Conservation (phyloP, 2,329 filamentous ascomycete genomes). For the Clarireedia monteithiana region DNA sequence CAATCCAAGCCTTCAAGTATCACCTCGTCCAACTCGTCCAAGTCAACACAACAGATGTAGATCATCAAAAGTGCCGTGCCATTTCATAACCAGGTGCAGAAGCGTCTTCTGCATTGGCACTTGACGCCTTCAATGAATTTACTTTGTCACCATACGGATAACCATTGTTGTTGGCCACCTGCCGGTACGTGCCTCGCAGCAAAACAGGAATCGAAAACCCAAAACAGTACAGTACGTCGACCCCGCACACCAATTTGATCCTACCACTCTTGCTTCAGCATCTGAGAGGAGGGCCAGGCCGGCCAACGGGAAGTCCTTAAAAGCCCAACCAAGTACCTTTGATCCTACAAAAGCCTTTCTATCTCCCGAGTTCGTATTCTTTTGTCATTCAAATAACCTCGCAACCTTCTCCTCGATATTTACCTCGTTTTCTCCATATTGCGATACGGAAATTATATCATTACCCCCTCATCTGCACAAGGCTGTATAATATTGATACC, state of each 20-base stretch:
- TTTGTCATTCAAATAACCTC: background rate
- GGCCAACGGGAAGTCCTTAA: constrained; percentile 1
- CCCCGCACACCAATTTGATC: constrained; percentile 5
- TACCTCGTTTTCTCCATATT: background rate
- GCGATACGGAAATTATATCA: background rate
- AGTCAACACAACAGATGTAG: background rate
- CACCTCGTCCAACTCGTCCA: background rate
- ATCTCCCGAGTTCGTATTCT: background rate
- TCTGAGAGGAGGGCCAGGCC: background rate
- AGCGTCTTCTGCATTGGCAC: background rate
- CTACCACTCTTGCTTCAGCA: constrained; percentile 1
- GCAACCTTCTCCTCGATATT: background rate
- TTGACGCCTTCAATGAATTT: background rate
- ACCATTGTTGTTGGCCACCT: background rate
- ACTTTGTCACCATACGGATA: background rate
- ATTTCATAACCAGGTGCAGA: background rate
- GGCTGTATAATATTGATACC: constrained; percentile 1
- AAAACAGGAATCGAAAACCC: background rate
- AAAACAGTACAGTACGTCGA: background rate
- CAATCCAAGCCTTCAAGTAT: background rate
- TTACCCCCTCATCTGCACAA: background rate
- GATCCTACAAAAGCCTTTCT: background rate
- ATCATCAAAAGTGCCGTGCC: background rate
- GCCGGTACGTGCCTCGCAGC: constrained; percentile 1
- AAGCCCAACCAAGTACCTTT: background rate